These are phyloP conservation scores for Euphorbia celastroides DNA, from an alignment of 441 rosid species.

Conservation along the genomic window DNA sequence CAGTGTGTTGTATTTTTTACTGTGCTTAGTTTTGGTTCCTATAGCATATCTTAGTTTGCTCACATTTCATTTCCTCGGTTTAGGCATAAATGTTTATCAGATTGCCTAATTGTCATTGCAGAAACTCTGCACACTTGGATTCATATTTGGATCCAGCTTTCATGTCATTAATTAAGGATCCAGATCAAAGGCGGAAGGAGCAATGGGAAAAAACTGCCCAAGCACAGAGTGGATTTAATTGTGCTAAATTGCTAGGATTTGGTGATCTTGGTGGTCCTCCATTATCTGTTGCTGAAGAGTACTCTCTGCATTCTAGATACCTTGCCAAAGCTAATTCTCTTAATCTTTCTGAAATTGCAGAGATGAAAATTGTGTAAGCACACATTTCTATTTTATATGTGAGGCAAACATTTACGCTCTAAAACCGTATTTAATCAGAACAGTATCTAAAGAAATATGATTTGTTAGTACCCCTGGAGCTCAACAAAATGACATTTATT, in stretches of 20 bases:
- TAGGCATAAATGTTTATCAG: background rate
- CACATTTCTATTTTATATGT: slow-evolving; percentile 7
- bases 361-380: slow-evolving; percentile 97
- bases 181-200: slow-evolving; percentile 90
- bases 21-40: background rate
- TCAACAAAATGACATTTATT: no score
- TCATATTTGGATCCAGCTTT: slow-evolving; percentile 97
- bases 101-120: slow-evolving; percentile 29
- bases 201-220: slow-evolving; percentile 98
- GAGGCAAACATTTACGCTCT: no score
- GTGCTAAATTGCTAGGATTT: slow-evolving; percentile 93
- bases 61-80: background rate
- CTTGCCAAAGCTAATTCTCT: slow-evolving; percentile 91
- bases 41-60: background rate
- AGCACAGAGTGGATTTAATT: slow-evolving; percentile 78
- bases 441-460: no score
- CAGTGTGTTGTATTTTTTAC: background rate
- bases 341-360: slow-evolving; percentile 95
- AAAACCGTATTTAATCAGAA: no score
- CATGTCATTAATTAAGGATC: slow-evolving; percentile 97
- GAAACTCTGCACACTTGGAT: slow-evolving; percentile 81
- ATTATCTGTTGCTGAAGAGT: slow-evolving; percentile 93
- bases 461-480: no score
- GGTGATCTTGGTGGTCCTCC: slow-evolving; percentile 91
- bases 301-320: slow-evolving; percentile 94